A percentile compares a stretch with the other conserved stretches of the same genome.
Evolutionary conservation across 2,329 filamentous ascomycete genomes (phyloP).

Genomic region (Curvularia hawaiiensis): DNA sequence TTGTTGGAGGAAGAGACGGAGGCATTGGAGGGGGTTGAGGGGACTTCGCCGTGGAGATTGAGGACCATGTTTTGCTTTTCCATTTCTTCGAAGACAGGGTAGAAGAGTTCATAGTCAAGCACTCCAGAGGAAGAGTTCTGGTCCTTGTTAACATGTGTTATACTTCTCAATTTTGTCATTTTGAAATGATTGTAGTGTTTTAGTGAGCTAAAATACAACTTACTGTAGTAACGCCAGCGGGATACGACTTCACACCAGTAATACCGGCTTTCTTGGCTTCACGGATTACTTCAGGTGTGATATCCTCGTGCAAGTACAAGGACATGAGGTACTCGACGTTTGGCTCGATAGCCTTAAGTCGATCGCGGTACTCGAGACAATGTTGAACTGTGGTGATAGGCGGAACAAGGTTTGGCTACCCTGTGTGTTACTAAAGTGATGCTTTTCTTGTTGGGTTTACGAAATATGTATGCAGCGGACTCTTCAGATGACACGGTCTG

Average conservation of each 20-base stretch:
- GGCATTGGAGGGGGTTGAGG: slow-evolving; percentile 51
- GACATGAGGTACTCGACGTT: slow-evolving; percentile 59
- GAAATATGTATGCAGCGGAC: background rate
- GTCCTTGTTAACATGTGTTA: background rate
- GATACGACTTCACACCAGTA: slow-evolving; percentile 73
- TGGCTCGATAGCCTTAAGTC: slow-evolving; percentile 53
- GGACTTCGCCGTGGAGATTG: slow-evolving; percentile 93
- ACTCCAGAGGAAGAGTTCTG: slow-evolving; percentile 69
- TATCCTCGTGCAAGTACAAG: slow-evolving; percentile 56
- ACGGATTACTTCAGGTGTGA: slow-evolving; percentile 62
- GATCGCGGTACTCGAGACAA: slow-evolving; percentile 53
- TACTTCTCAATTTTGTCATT: background rate
- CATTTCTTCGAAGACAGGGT: slow-evolving; percentile 87
- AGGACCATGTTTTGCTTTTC: slow-evolving; percentile 80
- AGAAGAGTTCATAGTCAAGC: slow-evolving; percentile 71
- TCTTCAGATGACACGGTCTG: background rate
- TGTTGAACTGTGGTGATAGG: slow-evolving; percentile 56
- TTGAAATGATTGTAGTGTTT: background rate
- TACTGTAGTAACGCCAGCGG: slow-evolving; percentile 51
- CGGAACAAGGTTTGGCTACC: slow-evolving; percentile 57
- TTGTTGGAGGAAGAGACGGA: slow-evolving; percentile 17
- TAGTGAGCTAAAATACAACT: background rate
- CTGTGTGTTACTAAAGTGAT: background rate
- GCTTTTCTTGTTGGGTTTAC: background rate
- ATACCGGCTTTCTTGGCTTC: slow-evolving; percentile 76